Base-by-base conservation (phyloP, 2,329 filamentous ascomycete species). In the Colletotrichum plurivorum region DNA sequence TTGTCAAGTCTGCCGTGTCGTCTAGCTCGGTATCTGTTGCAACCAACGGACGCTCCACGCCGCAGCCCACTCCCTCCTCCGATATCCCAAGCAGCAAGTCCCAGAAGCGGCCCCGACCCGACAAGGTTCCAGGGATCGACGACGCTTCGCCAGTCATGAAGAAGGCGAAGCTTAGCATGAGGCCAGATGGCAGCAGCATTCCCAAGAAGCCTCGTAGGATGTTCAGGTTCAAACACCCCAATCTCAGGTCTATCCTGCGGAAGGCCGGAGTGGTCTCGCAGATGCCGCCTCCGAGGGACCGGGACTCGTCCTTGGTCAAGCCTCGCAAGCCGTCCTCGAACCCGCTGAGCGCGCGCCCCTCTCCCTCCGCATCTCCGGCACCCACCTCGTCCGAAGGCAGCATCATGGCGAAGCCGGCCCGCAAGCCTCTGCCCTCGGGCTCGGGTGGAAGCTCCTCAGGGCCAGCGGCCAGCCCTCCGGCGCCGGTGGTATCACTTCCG, bases 51-150 rank as follows among this genome's bases (percentile, higher is more conserved):
- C 57, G 67, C n/a, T 66, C 45, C n/a, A 64, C 52, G n/a, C 49
- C 64, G 25, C 69, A 64, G 39, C 54, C 52, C 22, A 62, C 36
- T 3, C 58, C 63, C 12, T 43, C 58, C 18, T 61, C 58, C n/a
- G 72, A 64, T 71, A 63, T 48, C 4, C 70, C 71, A 6, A 59
- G 65, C 49, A 71, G 72, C 25, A 75, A 73, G 54, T 71, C 69
- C 16, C 72, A 73, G 9, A 83, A 83, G 68, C 76, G 81, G 16
- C 76, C 81, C 18, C 79, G 78, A 3, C 74, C 79, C 41, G 81
- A 82, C 15, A 81, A 80, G 64, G 76, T 79, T 4, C 79, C 80
- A 25, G 72, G 73, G 18, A 73, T 79, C 5, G 80, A 81, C 45
- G 72, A 74, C 27, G 71, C 73, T 4, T 74, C 75, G 1, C 81